Evolutionary conservation across 2,329 filamentous ascomycete species (phyloP).

Genomic region (Parascedosporium putredinis): DNA sequence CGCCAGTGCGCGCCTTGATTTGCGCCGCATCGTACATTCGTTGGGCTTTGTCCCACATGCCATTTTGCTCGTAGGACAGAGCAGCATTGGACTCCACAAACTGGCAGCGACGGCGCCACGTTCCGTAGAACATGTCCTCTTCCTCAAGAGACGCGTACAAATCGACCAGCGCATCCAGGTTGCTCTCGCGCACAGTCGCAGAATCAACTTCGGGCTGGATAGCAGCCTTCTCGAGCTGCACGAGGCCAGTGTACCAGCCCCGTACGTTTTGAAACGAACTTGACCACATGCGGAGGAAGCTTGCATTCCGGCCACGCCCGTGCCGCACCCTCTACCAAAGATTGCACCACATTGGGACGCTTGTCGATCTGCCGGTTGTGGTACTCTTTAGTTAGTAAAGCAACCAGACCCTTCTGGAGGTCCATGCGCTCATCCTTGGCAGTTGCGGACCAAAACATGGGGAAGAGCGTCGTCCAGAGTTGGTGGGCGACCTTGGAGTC

Average conservation of each 20-base stretch:
- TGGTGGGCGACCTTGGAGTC: slow-evolving; percentile 74
- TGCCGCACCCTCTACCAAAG: slow-evolving; percentile 77
- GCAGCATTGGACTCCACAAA: slow-evolving; percentile 97
- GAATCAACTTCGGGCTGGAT: slow-evolving; percentile 80
- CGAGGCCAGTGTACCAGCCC: slow-evolving; percentile 95
- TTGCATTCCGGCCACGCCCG: slow-evolving; percentile 80
- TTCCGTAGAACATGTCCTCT: slow-evolving; percentile 94
- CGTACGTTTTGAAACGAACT: slow-evolving; percentile 91
- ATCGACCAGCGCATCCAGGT: slow-evolving; percentile 89
- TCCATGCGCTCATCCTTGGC: slow-evolving; percentile 81
- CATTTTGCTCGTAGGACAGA: slow-evolving; percentile 95
- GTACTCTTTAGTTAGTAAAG: slow-evolving; percentile 86
- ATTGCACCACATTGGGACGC: slow-evolving; percentile 90
- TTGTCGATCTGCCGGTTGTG: slow-evolving; percentile 91
- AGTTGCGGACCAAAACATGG: slow-evolving; percentile 85
- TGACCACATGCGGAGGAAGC: slow-evolving; percentile 90
- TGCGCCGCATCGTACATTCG: slow-evolving; percentile 94
- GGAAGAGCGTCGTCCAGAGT: slow-evolving; percentile 85
- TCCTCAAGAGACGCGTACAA: slow-evolving; percentile 85
- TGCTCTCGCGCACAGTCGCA: slow-evolving; percentile 77
- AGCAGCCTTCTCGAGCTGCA: slow-evolving; percentile 81
- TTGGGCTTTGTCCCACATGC: slow-evolving; percentile 99
- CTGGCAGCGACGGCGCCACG: slow-evolving; percentile 88
- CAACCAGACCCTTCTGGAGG: slow-evolving; percentile 83
- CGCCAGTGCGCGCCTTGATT: slow-evolving; percentile 90